phyloP scores from a whole-genome alignment of 1,284 basidiomycete genomes.

The Acaromyces ingoldii region DNA sequence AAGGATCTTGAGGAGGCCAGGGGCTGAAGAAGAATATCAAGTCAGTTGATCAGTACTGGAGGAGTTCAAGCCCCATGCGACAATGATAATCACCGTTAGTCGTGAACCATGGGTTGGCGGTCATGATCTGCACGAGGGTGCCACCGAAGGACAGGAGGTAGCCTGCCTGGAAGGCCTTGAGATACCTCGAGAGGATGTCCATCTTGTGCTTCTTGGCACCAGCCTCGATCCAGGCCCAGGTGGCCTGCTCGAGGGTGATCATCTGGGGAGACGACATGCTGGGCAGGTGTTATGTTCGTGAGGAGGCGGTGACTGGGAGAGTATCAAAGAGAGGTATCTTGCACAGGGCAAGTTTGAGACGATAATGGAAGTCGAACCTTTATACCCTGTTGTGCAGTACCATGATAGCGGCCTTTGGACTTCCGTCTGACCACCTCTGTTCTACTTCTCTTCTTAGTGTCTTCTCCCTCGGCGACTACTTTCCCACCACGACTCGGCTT shows the following conservation, averaged over 20 bases:
- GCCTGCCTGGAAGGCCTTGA: constrained; percentile 34
- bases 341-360: too few species aligned
- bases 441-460: too few species aligned
- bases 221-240: constrained; percentile 37
- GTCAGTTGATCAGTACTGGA: neutral
- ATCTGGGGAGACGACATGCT: constrained; percentile 26
- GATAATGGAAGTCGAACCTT: too few species aligned
- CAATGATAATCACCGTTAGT: too few species aligned
- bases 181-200: constrained; percentile 25
- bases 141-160: constrained; percentile 34
- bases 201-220: constrained; percentile 27
- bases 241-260: constrained; percentile 35
- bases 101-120: constrained; percentile 32
- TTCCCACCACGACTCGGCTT: too few species aligned
- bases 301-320: neutral
- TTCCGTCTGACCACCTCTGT: too few species aligned
- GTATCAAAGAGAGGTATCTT: too few species aligned
- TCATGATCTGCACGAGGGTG: constrained; percentile 34
- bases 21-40: constrained; percentile 5
- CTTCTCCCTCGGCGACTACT: too few species aligned
- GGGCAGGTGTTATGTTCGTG: neutral
- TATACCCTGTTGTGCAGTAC: too few species aligned
- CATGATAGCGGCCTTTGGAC: too few species aligned
- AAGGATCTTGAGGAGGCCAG: constrained; percentile 32
- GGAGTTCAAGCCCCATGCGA: neutral